A percentile compares a stretch with the other conserved stretches of the same genome.
These are phyloP conservation scores for Volvox carteri DNA, from an alignment of 163 green algal species.

Conservation along the genomic window DNA sequence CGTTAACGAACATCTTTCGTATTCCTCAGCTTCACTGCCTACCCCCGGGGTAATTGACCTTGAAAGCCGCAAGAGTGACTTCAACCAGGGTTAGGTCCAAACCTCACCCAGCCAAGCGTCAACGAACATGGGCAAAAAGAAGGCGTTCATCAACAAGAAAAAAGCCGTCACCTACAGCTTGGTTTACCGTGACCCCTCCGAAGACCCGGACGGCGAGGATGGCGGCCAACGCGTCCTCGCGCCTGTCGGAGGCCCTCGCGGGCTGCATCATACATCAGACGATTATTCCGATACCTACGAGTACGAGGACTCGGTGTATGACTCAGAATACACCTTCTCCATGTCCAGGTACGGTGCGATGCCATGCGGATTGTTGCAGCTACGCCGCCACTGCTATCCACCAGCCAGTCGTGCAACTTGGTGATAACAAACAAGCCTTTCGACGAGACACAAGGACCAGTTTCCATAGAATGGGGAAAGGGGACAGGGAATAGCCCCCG, in stretches of 20 bases:
- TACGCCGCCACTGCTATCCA: too few species aligned
- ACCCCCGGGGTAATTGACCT: too few species aligned
- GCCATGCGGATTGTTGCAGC: too few species aligned
- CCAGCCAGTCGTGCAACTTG: too few species aligned
- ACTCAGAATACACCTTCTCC: constrained; percentile 33
- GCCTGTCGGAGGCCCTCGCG: constrained; percentile 50
- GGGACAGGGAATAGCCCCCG: too few species aligned
- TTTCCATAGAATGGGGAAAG: too few species aligned
- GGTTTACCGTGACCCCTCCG: constrained; percentile 75
- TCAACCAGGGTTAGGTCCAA: background rate
- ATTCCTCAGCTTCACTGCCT: background rate
- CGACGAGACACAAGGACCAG: too few species aligned
- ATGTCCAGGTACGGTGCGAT: constrained; percentile 14
- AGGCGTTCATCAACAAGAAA: constrained; percentile 95
- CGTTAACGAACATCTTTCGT: too few species aligned
- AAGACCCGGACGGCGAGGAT: constrained; percentile 35
- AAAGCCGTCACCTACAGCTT: constrained; percentile 87
- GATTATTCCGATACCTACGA: constrained; percentile 31
- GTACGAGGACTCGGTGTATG: constrained; percentile 7
- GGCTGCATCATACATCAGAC: constrained; percentile 46
- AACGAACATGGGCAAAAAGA: constrained; percentile 80
- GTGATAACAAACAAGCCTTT: too few species aligned
- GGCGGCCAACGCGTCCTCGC: constrained; percentile 46
- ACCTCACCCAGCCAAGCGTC: background rate
- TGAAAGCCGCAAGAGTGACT: background rate